Percentiles rank a stretch among this genome's conserved stretches.
Evolutionary conservation across 1,139 yeast species (phyloP).

Genomic region (Yamadazyma blattariae): DNA sequence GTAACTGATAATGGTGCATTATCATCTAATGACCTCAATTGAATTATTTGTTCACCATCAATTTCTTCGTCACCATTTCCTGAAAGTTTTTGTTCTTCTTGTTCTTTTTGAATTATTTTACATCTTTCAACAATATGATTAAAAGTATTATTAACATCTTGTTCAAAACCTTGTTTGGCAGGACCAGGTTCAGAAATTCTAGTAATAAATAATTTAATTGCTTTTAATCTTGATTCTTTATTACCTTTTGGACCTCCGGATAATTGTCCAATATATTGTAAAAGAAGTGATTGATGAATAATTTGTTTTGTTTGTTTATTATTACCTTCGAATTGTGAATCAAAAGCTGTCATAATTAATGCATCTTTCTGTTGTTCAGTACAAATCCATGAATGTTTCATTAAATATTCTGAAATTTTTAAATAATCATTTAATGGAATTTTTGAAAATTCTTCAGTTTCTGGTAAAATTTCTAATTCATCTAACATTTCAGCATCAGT

Average conservation of each 20-base stretch:
- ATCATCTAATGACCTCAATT: slow-evolving; percentile 85
- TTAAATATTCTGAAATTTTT: slow-evolving; percentile 50
- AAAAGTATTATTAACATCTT: slow-evolving; percentile 71
- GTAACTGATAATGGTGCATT: slow-evolving; percentile 70
- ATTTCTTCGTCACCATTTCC: slow-evolving; percentile 36
- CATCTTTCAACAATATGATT: slow-evolving; percentile 76
- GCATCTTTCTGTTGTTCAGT: slow-evolving; percentile 89
- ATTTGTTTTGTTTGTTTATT: slow-evolving; percentile 52
- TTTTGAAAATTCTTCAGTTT: slow-evolving; percentile 63
- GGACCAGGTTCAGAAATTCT: slow-evolving; percentile 57
- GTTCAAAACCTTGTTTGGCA: slow-evolving; percentile 62
- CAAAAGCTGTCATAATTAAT: slow-evolving; percentile 89
- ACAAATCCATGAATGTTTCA: slow-evolving; percentile 65
- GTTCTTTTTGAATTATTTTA: slow-evolving; percentile 54
- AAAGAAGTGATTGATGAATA: slow-evolving; percentile 74
- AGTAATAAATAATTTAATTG: slow-evolving; percentile 67
- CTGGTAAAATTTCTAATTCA: slow-evolving; percentile 44
- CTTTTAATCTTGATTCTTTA: slow-evolving; percentile 40
- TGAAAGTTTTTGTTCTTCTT: slow-evolving; percentile 27
- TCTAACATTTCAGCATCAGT: slow-evolving; percentile 28
- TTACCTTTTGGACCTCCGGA: slow-evolving; percentile 38
- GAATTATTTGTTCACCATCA: slow-evolving; percentile 74
- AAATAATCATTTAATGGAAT: slow-evolving; percentile 49
- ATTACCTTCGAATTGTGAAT: slow-evolving; percentile 67
- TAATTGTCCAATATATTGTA: slow-evolving; percentile 74